Base-by-base conservation (phyloP, 164 flowering plant species). In the Echeveria elegans region DNA sequence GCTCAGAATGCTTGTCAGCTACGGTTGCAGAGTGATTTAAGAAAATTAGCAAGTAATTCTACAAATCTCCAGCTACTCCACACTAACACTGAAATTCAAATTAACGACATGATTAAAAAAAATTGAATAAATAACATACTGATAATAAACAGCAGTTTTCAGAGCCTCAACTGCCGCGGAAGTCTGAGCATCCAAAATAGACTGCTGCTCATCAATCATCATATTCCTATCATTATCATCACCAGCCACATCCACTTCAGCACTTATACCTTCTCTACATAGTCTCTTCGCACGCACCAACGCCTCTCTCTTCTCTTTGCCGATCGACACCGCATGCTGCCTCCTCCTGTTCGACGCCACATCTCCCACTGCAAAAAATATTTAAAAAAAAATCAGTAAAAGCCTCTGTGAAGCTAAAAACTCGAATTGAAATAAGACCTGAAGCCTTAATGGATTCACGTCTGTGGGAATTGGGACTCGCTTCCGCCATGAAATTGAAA, bases 271-370 rank as follows among this genome's bases (percentile, higher is more conserved):
- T 47, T 77, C 90, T 75, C 93, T 82, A 76, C 99, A 94, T 0
- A 94, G 66, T 1, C 97, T 85, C 77, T 94, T 91, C 4, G 93
- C 82, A 30, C 97, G 84, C 45, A 94, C 81, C 77, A 91, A 70
- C 0, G 90, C 88, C 31, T 89, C 97, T 71, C 97, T 79, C 72
- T 96, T 83, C 72, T 94, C 99, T 66, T 91, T 94, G 32, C 88
- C 86, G 37, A 91, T 84, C 6, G 85, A 68, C 26, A 87, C 85
- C 2, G 97, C 99, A 69, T 82, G 82, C 72, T 84, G 88, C 69
- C 93, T 77, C 72, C 99, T 78, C 69, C 88, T 68, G 32, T 78
- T 77, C 11, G 83, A 86, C 62, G 99, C 99, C 34, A 73, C 77
- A 71, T 71, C 83, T 61, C 96, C 92, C 67, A 89, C 98, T 94